These are phyloP conservation scores for Hanseniaspora meyeri DNA, from an alignment of 805 yeast genomes.

Conservation along the genomic window DNA sequence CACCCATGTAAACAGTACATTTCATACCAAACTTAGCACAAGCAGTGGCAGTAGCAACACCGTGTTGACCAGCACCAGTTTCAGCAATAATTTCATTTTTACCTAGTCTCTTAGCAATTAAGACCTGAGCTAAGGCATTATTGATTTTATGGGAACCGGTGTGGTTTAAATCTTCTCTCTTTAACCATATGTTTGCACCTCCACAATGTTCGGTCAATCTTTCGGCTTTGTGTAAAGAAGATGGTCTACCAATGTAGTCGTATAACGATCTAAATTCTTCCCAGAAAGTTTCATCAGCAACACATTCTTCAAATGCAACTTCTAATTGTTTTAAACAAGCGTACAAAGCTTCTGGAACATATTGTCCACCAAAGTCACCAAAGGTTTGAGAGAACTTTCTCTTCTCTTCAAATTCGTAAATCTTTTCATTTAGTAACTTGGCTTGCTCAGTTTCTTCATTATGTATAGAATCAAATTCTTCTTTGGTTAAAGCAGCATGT, in stretches of 20 bases:
- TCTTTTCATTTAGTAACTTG: constrained; percentile 15
- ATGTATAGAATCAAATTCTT: constrained; percentile 30
- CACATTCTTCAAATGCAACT: constrained; percentile 72
- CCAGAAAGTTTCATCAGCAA: constrained; percentile 88
- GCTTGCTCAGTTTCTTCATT: constrained; percentile 18
- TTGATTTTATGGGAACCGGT: constrained; percentile 83
- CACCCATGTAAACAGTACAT: constrained; percentile 97
- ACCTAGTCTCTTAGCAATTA: constrained; percentile 68
- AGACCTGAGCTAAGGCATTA: constrained; percentile 71
- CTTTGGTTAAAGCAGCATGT: constrained; percentile 23
- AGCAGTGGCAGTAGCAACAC: constrained; percentile 87
- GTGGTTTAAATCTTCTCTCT: constrained; percentile 90
- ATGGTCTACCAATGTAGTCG: constrained; percentile 93
- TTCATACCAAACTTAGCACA: constrained; percentile 85
- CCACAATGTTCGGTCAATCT: constrained; percentile 82
- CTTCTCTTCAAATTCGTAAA: constrained; percentile 36
- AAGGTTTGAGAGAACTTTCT: constrained; percentile 67
- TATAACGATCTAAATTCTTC: constrained; percentile 73
- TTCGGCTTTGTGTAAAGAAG: constrained; percentile 80
- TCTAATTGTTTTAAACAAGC: constrained; percentile 85
- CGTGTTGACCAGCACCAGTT: constrained; percentile 91
- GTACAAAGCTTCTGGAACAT: constrained; percentile 92
- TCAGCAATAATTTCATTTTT: constrained; percentile 71
- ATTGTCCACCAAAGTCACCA: constrained; percentile 97
- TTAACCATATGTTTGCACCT: constrained; percentile 94